Base-by-base conservation (phyloP, 768 basidiomycete genomes). In the Lactarius hengduanensis region DNA sequence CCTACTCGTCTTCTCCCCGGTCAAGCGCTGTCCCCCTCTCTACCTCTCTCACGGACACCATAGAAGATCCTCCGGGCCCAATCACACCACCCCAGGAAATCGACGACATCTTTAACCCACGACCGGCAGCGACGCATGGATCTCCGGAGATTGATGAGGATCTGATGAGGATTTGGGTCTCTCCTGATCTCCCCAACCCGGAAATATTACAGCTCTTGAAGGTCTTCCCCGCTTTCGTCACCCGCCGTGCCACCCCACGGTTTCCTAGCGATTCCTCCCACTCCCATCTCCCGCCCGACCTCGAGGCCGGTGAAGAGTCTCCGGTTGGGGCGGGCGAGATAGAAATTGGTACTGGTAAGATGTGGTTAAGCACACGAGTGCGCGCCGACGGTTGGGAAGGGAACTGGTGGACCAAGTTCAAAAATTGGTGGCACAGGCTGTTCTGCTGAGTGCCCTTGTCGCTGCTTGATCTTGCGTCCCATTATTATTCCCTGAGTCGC, bases 171-270 rank as follows among this genome's bases (percentile, higher is more conserved):
- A 83, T 85, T 50, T 96, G 94, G 94, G 88, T 85, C 0, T 85
- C 87, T 6, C 91, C 94, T 22, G 86, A 94, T 75, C 80, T 96
- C 7, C 70, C 84, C 47, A 90, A 96, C 74, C 84, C 86, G 45
- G 94, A 96, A 76, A 81, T 84, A 72, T 73, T 87, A 22, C 80
- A 82, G 58, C 81, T 96, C 38, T 78, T 94, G 63, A 82, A 82
- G 54, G 74, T 92, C 30, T 94, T 95, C 76, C 94, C 94, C 16
- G 73, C 86, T 0, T 93, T 92, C 74, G 83, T 95, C 64, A 83
- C 89, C 16, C 81, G 85, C 59, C 82, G 85, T 64, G 73, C 86
- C n/a, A 74, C 91, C 54, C 90, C 91, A 32, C 87, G 92, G 47
- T 94, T 96, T 77, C 81, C 85, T 36, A 75, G 62, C 22, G 20